Evolutionary conservation across 179 eudicot species (phyloP).

Genomic region (Silene noctiflora): DNA sequence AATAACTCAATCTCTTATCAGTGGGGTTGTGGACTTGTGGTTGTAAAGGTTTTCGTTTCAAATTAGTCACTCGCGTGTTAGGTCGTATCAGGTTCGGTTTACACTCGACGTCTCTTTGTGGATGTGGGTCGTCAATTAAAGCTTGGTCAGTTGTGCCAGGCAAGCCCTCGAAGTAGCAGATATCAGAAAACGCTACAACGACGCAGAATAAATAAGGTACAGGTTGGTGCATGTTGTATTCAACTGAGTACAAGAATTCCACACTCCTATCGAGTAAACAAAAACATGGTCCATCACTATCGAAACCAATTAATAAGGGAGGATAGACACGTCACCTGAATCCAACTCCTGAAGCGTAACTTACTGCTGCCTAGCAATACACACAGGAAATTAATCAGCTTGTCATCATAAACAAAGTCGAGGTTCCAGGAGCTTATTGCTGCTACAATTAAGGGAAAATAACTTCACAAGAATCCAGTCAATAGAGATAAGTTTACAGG

Average conservation of each 20-base stretch:
- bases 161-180: neutral
- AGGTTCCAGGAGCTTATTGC: constrained; percentile 6
- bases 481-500: neutral
- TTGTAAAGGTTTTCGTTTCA: too few relatives aligned
- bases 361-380: constrained; percentile 71
- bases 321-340: constrained; percentile 50
- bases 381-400: constrained; percentile 22
- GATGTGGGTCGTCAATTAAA: too few relatives aligned
- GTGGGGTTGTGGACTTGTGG: too few relatives aligned
- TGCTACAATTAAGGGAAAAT: constrained; percentile 7
- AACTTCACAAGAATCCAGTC: neutral
- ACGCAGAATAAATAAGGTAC: neutral
- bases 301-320: neutral
- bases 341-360: constrained; percentile 85
- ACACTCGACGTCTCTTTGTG: neutral
- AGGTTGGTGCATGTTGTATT: neutral
- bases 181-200: neutral
- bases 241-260: too few relatives aligned
- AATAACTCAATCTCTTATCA: too few relatives aligned
- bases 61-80: too few relatives aligned
- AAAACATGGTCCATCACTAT: neutral
- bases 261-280: too few relatives aligned
- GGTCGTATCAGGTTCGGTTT: too few relatives aligned
- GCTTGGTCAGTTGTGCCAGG: too few relatives aligned
- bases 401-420: constrained; percentile 10